Evolutionary conservation across 2,329 filamentous ascomycete genomes (phyloP), one percentile per base, ranked within the genome.

Genomic region (Penicillium fuscoglaucum): DNA sequence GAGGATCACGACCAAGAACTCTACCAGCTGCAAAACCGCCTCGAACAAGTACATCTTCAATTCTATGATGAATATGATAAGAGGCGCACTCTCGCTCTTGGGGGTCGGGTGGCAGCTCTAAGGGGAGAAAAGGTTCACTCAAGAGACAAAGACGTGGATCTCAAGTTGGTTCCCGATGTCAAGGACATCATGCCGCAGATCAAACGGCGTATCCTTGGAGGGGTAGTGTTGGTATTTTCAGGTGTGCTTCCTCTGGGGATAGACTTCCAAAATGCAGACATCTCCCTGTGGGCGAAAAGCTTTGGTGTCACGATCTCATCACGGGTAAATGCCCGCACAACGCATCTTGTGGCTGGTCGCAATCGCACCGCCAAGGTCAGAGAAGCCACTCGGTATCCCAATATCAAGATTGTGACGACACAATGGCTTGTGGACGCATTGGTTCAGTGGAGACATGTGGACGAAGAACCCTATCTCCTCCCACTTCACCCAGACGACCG

Each of bases 361-460:
- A 89, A 89, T 33, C 87, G 93, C 24, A 98, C 95, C 0, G 89
- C 91, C 53, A 99, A 99, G 76, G 91, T 98, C 44, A 88, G 90
- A 48, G 89, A 93, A 74, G 95, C 95, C 0, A 88, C 90, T 15
- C 86, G 87, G 62, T 89, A 91, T 55, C 82, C 89, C 0, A 85
- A 86, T 17, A 90, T 98, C 74, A 93, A 92, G 72, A 96, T 99
- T 58, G 95, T 99, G 48, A 92, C 89, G 66, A 90, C 92, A 53
- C 87, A 91, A 68, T 99, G 95, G 95, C 85, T 99, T 31, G 83
- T 88, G 33, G 89, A 93, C 65, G 96, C 88, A 55, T 86, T 98
- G 62, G 89, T 87, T 28, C 88, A 89, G 72, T 99, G 95, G 95
- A 82, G 84, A 62, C 87, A 85, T 57, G 80, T 96, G 12, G 87